Evolutionary conservation across 1,284 basidiomycete species (phyloP), one percentile per base, ranked within the genome.

Genomic region (Trichosporon faecale): DNA sequence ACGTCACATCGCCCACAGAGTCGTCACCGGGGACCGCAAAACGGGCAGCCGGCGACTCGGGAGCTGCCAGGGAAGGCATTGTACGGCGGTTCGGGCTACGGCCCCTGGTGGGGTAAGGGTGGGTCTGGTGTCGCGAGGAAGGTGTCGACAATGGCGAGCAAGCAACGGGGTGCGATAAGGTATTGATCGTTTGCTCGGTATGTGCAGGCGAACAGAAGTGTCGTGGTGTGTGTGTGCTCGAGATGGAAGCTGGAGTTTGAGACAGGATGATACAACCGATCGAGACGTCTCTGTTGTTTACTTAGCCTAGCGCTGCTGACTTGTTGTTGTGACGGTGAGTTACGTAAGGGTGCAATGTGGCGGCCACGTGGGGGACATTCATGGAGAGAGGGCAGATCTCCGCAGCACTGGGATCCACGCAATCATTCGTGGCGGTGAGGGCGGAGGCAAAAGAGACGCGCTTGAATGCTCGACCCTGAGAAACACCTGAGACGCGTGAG

Each of bases 401-500:
- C 35, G 35, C 35, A 14, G 9, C 3, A 12, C 35, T 14, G 11
- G 8, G 21, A 21, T 25, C 49, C 23, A 52, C 49, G 49, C 6
- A 52, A 52, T 52, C 49, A 12, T 12, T 3, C 3, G 49, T 52
- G 49, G 49, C 49, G 49, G 21, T 52, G 49, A 25, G 21, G 21
- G 49, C 49, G 49, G 49, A 52, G 49, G 49, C 49, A 52, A 52
- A 52, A 52, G 21, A 52, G 49, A 52, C 49, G 49, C 49, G 49
- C 49, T 4, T 52, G 49, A 52, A 52, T 52, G 49, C 0, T 7
- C 7, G 49, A 52, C 49, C 49, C 49, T 52, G 49, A 52, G 49
- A 52, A 52, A 25, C 21, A 52, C 49, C 49, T 52, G 49, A 52
- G 49, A 52, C 49, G 49, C 49, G 49, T 52, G 49, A 52, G 49